phyloP scores from a whole-genome alignment of 345 rosid genomes.

The Clausena lansium region DNA sequence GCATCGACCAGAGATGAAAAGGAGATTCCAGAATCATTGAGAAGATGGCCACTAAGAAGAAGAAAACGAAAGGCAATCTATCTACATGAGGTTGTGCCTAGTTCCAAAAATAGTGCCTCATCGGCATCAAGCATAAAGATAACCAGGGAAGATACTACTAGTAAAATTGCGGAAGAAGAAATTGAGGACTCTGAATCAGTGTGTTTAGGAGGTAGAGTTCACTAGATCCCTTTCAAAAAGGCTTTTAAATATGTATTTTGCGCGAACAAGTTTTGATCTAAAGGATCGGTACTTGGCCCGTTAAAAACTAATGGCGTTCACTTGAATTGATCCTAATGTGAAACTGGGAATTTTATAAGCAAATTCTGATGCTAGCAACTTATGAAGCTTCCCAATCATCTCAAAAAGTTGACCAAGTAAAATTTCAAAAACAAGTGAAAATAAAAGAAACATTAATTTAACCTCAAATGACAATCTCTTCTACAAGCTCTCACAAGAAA shows the following conservation, averaged over 20 bases:
- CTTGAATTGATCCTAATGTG: background rate
- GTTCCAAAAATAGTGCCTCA: constrained; percentile 16
- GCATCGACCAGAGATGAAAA: constrained; percentile 8
- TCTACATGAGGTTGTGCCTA: constrained; percentile 11
- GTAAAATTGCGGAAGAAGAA: constrained; percentile 29
- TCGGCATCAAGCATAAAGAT: constrained; percentile 34
- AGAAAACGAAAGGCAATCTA: constrained; percentile 36
- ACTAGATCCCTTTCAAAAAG: background rate
- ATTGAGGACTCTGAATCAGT: constrained; percentile 47
- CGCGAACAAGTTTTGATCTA: background rate
- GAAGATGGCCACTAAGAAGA: constrained; percentile 45
- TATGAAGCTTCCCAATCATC: too few relatives aligned
- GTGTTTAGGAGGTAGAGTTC: constrained; percentile 19
- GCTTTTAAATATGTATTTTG: background rate
- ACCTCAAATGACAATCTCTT: too few relatives aligned
- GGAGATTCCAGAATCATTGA: constrained; percentile 32
- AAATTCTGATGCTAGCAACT: too few relatives aligned
- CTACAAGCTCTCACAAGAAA: background rate
- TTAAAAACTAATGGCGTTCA: background rate
- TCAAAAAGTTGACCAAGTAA: too few relatives aligned
- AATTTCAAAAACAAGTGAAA: too few relatives aligned
- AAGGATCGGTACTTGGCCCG: background rate
- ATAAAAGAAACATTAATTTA: too few relatives aligned
- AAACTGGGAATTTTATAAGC: too few relatives aligned
- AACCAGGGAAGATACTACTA: constrained; percentile 32